Base-by-base conservation (phyloP, 129 eudicot genomes). In the Glebionis coronaria region DNA sequence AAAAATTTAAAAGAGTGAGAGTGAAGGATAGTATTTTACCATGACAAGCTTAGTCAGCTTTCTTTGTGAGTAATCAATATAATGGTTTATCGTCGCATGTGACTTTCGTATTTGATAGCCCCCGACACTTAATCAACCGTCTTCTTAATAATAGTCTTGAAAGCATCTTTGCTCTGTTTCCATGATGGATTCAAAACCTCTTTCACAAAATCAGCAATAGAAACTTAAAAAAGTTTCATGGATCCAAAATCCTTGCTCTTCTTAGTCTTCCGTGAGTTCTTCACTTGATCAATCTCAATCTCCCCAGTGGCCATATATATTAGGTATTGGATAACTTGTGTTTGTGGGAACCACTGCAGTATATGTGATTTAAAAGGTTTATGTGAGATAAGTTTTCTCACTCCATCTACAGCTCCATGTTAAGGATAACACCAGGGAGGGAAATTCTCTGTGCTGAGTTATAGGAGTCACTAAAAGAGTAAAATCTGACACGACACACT, bases 81-180 rank as follows among this genome's bases (percentile, higher is more conserved):
- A 93, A 27, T 84, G 98, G 69, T 88, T 74, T 60, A 93, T 88
- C 78, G 88, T 93, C 14, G 85, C 72, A 73, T 88, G 88, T 35
- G 96, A 86, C 83, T 86, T 88, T 13, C 96, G 98, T 56, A 93
- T 47, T 46, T 83, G 91, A 88, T 84, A 77, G 98, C 96, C 56
- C 96, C 98, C 57, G 95, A 84, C 2, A 88, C 98, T 76, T 88
- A 88, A 78, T 93, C 97, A 45, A 88, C 98, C n/a, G 96, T 93
- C 77, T 93, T 93, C 86, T 93, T 93, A 64, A 93, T 96, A 57
- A 93, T 93, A 50, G 98, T 93, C 81, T 93, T 93, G 76, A 88
- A 93, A 2, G 91, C 98, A 80, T 93, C 98, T 85, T 93, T 93
- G 82, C 98, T 93, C 74, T 93, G 95, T 50, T 95, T 80, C 98